These are phyloP conservation scores for Potentilla sterilis DNA, from an alignment of 306 rosid species.

Conservation along the genomic window DNA sequence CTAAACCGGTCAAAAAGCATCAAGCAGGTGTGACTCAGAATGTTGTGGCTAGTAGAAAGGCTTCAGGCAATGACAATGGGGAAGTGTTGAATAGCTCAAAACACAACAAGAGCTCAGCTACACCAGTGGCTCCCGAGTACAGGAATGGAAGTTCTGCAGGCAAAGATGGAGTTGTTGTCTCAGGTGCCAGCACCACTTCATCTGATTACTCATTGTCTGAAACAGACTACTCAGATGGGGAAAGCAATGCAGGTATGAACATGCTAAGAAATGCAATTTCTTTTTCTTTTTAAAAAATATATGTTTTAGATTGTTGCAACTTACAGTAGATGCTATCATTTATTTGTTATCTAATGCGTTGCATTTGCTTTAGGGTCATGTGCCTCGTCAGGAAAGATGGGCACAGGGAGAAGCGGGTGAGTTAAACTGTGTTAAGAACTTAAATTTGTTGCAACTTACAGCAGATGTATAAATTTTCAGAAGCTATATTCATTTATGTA, in stretches of 20 bases:
- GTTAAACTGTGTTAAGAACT: constrained; percentile 9
- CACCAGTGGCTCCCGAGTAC: constrained; percentile 53
- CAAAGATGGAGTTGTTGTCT: constrained; percentile 31
- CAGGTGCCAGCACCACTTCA: constrained; percentile 62
- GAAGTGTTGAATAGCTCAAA: constrained; percentile 34
- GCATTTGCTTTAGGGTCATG: constrained; percentile 41
- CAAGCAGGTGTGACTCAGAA: constrained; percentile 15
- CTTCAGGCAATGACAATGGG: constrained; percentile 22
- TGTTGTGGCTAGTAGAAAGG: constrained; percentile 25
- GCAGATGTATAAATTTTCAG: no score
- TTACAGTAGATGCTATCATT: constrained; percentile 20
- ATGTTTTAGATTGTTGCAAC: constrained; percentile 3
- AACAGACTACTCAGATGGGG: constrained; percentile 66
- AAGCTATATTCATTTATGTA: constrained; percentile 2
- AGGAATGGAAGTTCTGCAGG: constrained; percentile 57
- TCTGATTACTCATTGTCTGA: constrained; percentile 56
- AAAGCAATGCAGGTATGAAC: constrained; percentile 51
- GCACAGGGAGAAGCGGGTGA: constrained; percentile 47
- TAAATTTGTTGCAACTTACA: background rate
- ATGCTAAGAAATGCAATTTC: constrained; percentile 20
- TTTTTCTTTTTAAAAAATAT: background rate
- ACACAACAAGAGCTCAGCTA: constrained; percentile 41
- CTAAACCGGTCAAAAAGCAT: constrained; percentile 19
- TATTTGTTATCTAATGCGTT: constrained; percentile 25
- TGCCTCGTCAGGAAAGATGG: constrained; percentile 31